These are phyloP conservation scores for Aspergillus cavernicola DNA, from an alignment of 495 filamentous ascomycete species.

Conservation along the genomic window DNA sequence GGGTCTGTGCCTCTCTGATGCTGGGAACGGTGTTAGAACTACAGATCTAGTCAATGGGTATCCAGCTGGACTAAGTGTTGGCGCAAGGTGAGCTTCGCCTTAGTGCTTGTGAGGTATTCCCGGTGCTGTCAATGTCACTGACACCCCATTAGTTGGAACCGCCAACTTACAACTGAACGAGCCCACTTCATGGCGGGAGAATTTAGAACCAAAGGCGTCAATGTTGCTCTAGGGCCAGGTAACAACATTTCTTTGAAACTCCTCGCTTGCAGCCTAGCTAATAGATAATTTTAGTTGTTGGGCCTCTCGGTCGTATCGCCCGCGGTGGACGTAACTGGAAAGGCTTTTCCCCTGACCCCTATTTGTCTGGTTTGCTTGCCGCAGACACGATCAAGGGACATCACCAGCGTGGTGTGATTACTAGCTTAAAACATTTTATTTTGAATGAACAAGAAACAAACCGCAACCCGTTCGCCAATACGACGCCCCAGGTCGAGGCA, in stretches of 20 bases:
- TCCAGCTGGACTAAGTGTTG: slow-evolving; percentile 53
- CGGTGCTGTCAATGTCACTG: too few species aligned
- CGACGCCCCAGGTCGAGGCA: slow-evolving; percentile 34
- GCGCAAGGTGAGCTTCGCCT: slow-evolving; percentile 37
- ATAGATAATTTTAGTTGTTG: too few species aligned
- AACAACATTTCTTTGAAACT: too few species aligned
- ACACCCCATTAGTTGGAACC: slow-evolving; percentile 58
- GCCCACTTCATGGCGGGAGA: slow-evolving; percentile 52
- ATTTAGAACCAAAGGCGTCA: slow-evolving; percentile 54
- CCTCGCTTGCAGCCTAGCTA: too few species aligned
- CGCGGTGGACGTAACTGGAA: slow-evolving; percentile 86
- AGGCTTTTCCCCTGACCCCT: slow-evolving; percentile 70
- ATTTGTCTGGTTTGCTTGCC: slow-evolving; percentile 56
- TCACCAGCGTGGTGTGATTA: slow-evolving; percentile 59
- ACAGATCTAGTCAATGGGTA: slow-evolving; percentile 57
- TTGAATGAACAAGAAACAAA: slow-evolving; percentile 85
- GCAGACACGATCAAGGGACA: slow-evolving; percentile 62
- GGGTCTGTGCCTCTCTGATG: slow-evolving; percentile 61
- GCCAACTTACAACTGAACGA: slow-evolving; percentile 43
- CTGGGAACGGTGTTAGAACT: slow-evolving; percentile 53
- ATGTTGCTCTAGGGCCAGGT: slow-evolving; percentile 58
- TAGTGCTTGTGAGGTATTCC: too few species aligned
- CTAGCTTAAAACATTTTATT: slow-evolving; percentile 54
- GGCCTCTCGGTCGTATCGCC: slow-evolving; percentile 68
- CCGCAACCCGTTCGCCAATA: slow-evolving; percentile 32